phyloP scores from a whole-genome alignment of 2,329 filamentous ascomycete genomes.

The Beauveria varroae region DNA sequence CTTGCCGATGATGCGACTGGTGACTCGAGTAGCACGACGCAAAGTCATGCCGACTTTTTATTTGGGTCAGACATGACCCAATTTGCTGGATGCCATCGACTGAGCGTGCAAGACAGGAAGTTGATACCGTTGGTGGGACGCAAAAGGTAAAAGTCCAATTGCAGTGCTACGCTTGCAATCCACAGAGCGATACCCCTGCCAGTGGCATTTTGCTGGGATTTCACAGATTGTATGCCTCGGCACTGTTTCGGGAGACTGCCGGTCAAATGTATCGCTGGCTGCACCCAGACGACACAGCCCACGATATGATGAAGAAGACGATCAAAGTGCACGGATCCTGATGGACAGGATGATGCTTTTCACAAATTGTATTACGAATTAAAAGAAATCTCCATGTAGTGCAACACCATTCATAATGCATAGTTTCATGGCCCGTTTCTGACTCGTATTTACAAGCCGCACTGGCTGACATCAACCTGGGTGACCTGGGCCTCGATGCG shows the following conservation, averaged over 20 bases:
- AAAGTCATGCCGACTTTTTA: slow-evolving; percentile 23
- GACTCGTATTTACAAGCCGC: slow-evolving; percentile 27
- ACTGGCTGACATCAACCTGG: slow-evolving; percentile 36
- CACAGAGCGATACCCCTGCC: background rate
- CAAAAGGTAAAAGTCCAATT: background rate
- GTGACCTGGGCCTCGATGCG: slow-evolving; percentile 41
- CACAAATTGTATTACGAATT: background rate
- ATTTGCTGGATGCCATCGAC: slow-evolving; percentile 24
- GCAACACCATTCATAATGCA: background rate
- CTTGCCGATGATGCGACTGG: background rate
- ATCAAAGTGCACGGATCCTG: background rate
- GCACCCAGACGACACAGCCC: background rate
- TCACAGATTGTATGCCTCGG: background rate
- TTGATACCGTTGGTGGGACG: background rate
- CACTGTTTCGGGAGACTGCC: background rate
- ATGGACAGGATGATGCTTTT: background rate
- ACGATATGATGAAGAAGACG: background rate
- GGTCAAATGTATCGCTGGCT: background rate
- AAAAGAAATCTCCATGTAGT: background rate
- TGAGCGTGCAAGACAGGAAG: slow-evolving; percentile 18
- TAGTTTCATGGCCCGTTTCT: too few species aligned
- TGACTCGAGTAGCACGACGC: background rate
- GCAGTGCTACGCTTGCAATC: slow-evolving; percentile 8
- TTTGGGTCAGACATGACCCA: slow-evolving; percentile 19
- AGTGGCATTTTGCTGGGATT: background rate